These are phyloP conservation scores for Rutidosis leptorrhynchoides DNA, from an alignment of 129 eudicot species.

Conservation along the genomic window DNA sequence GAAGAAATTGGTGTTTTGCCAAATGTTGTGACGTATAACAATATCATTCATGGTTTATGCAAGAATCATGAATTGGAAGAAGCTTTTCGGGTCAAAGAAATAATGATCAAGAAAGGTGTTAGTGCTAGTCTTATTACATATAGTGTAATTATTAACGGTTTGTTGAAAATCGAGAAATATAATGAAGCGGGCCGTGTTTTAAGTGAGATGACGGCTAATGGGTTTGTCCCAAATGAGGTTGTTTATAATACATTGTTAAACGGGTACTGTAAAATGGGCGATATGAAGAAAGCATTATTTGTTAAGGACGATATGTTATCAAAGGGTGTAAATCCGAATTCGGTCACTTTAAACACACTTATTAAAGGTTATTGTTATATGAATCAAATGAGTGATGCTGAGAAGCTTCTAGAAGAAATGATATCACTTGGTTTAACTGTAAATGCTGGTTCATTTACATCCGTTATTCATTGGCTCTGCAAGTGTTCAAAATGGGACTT, in stretches of 20 bases:
- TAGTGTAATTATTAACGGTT: conserved; percentile 55
- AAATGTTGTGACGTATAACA: conserved; percentile 68
- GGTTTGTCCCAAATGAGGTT: conserved; percentile 59
- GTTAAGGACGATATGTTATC: conserved; percentile 58
- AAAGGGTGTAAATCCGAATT: conserved; percentile 54
- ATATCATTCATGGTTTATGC: conserved; percentile 65
- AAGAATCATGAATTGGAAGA: conserved; percentile 40
- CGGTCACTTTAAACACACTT: conserved; percentile 57
- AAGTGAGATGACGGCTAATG: conserved; percentile 57
- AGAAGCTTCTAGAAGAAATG: conserved; percentile 52
- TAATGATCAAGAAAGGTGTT: conserved; percentile 53
- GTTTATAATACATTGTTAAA: conserved; percentile 66
- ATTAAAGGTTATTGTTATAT: conserved; percentile 55
- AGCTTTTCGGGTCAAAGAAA: conserved; percentile 55
- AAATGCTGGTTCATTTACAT: conserved; percentile 47
- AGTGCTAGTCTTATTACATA: conserved; percentile 60
- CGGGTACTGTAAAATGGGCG: conserved; percentile 68
- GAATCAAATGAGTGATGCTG: conserved; percentile 46
- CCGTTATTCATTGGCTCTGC: conserved; percentile 52
- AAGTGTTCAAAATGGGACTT: conserved; percentile 40
- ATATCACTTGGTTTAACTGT: conserved; percentile 38
- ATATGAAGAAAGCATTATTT: conserved; percentile 45
- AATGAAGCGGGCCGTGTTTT: conserved; percentile 51
- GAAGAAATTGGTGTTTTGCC: conserved; percentile 53
- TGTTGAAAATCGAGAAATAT: conserved; percentile 45